Conservation (phyloP, 331 rosid genomes). For the Arachis monticola region DNA sequence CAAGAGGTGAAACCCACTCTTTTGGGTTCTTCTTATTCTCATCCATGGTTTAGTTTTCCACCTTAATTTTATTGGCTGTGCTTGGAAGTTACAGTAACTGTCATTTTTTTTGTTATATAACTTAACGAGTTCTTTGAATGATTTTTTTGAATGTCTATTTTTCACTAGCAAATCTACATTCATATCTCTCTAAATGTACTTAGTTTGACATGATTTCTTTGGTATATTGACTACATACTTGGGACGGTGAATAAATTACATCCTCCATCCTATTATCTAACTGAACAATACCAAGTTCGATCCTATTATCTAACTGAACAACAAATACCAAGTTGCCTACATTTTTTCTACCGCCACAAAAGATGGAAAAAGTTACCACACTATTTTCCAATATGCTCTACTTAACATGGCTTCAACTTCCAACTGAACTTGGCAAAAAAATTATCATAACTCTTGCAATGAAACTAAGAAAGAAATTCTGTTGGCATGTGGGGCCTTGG, state of each 20-base stretch:
- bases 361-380: not conserved
- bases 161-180: constrained; percentile 1
- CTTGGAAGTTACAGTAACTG: constrained; percentile 7
- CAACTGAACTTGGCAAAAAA: too few relatives aligned
- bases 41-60: constrained; percentile 23
- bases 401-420: not conserved
- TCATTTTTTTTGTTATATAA: not conserved
- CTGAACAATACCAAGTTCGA: not conserved
- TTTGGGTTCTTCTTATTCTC: constrained; percentile 27
- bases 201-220: not conserved
- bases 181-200: not conserved
- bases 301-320: not conserved
- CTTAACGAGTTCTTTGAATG: not conserved
- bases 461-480: too few relatives aligned
- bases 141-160: too few relatives aligned
- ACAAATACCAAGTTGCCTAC: too few relatives aligned
- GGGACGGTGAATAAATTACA: not conserved
- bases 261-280: not conserved
- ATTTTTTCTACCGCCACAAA: too few relatives aligned
- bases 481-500: constrained; percentile 8
- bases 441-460: too few relatives aligned
- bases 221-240: too few relatives aligned
- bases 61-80: constrained; percentile 14
- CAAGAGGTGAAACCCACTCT: constrained; percentile 71
- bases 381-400: not conserved